Base-by-base conservation (phyloP, 495 filamentous ascomycete genomes). In the Alectoria sarmentosa region DNA sequence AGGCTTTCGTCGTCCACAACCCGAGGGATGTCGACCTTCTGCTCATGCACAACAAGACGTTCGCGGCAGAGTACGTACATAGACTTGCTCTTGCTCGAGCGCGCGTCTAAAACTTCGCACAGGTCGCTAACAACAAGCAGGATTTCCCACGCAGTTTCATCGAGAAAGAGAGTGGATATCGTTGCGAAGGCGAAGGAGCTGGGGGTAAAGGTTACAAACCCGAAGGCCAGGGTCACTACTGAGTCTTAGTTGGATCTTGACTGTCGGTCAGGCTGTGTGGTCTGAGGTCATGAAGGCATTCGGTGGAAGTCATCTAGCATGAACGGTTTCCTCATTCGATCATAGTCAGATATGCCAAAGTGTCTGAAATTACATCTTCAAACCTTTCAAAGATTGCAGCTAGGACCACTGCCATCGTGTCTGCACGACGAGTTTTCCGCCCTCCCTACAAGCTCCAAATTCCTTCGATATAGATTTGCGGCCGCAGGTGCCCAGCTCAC, bases 1-100 rank as follows among this genome's bases (percentile, higher is more conserved):
- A 98, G 85, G 92, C 94, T 65, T 98, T 98, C 87, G 87, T 98
- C 76, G 94, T 98, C 80, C 88, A 91, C 85, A 98, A 97, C 86
- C 76, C 86, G 78, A 81, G 85, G 75, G 95, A 98, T 74, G 88
- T 98, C 74, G 93, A 98, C 81, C 88, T 98, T 67, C 89, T 98
- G 71, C 85, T 98, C 66, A 98, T 98, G 94, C 95, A 98, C 88
- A 98, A 98, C 88, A 88, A 88, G 77, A 96, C 91, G 77, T 96
- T 86, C 81, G 94, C 94, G 76, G 94, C 94, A 75, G 95, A 98
- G 94, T 98, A 89, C 73, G 91, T 84, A 42, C 55, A 63, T 5
- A 1, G 6, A 44, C 36, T 28, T 8, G 41, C 23, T 30, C 1
- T 11, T 58, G 1, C 39, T 26, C 36, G 4, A 59, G 46, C 32